These are phyloP conservation scores for Allodekkera sacchari DNA, from an alignment of 805 yeast species.

Conservation along the genomic window DNA sequence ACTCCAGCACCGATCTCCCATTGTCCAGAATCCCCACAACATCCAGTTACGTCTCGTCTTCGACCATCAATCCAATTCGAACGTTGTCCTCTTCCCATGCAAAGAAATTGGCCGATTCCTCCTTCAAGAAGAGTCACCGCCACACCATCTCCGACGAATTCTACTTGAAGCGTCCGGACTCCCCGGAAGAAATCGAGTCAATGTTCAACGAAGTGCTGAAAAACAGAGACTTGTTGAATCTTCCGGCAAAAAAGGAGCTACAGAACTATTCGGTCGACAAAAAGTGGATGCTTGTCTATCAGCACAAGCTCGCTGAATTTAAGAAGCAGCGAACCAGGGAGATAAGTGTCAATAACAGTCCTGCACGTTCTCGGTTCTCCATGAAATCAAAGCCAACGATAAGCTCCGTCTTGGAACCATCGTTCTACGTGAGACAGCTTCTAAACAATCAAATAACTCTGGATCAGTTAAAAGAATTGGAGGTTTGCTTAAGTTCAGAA, in stretches of 20 bases:
- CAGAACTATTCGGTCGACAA: slow-evolving; percentile 63
- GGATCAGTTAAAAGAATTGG: slow-evolving; percentile 69
- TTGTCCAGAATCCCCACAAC: slow-evolving; percentile 21
- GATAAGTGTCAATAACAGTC: too few relatives aligned
- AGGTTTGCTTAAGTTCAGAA: slow-evolving; percentile 90
- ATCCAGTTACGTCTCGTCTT: slow-evolving; percentile 11
- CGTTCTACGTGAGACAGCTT: slow-evolving; percentile 56
- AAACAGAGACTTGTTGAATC: slow-evolving; percentile 63
- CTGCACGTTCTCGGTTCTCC: too few relatives aligned
- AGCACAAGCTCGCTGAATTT: slow-evolving; percentile 72
- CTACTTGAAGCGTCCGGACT: slow-evolving; percentile 57
- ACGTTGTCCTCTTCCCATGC: slow-evolving; percentile 22
- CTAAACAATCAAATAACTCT: slow-evolving; percentile 61
- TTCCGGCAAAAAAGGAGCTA: slow-evolving; percentile 72
- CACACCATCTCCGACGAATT: slow-evolving; percentile 32
- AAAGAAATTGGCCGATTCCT: slow-evolving; percentile 18
- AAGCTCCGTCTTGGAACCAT: too few relatives aligned
- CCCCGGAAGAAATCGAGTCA: slow-evolving; percentile 57
- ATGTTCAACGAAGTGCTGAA: slow-evolving; percentile 77
- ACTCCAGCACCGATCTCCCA: slow-evolving; percentile 13
- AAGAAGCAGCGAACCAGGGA: slow-evolving; percentile 34
- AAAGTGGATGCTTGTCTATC: slow-evolving; percentile 88
- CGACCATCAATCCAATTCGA: slow-evolving; percentile 14
- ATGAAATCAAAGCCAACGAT: too few relatives aligned
- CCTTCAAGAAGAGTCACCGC: slow-evolving; percentile 24